A percentile compares a stretch with the other conserved stretches of the same genome.
Evolutionary conservation across 495 filamentous ascomycete species (phyloP).

Genomic region (Aspergillus heteromorphus): DNA sequence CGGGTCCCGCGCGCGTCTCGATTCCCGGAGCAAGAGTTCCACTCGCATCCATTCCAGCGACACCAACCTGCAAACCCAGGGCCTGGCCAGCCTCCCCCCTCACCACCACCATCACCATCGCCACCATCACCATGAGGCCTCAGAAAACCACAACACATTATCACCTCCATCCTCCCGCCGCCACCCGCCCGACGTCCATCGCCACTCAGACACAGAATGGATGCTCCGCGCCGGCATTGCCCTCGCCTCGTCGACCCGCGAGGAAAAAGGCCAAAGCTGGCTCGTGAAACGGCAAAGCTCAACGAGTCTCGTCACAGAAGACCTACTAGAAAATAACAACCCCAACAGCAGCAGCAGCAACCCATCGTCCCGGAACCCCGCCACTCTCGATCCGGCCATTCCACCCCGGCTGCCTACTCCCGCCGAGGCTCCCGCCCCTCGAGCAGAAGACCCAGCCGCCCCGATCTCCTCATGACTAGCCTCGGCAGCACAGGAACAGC

Average conservation of each 20-base stretch:
- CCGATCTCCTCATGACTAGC: slow-evolving; percentile 35
- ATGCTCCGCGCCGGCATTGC: slow-evolving; percentile 66
- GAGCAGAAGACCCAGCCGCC: slow-evolving; percentile 32
- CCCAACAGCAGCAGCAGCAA: neutral
- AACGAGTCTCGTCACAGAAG: slow-evolving; percentile 56
- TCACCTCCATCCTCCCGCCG: slow-evolving; percentile 7
- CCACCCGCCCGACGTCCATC: slow-evolving; percentile 5
- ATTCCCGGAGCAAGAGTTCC: slow-evolving; percentile 36
- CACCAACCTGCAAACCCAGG: slow-evolving; percentile 28
- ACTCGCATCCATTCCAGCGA: slow-evolving; percentile 30
- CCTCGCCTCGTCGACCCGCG: slow-evolving; percentile 63
- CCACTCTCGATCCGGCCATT: slow-evolving; percentile 32
- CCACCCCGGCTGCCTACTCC: slow-evolving; percentile 31
- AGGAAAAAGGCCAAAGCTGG: slow-evolving; percentile 78
- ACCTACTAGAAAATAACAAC: slow-evolving; percentile 29
- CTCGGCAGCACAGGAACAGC: slow-evolving; percentile 8
- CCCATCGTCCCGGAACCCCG: slow-evolving; percentile 5
- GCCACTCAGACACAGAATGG: slow-evolving; percentile 59
- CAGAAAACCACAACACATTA: slow-evolving; percentile 12
- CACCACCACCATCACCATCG: slow-evolving; percentile 17
- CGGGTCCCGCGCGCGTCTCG: slow-evolving; percentile 36
- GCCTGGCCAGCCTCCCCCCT: slow-evolving; percentile 20
- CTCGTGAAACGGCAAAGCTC: slow-evolving; percentile 65
- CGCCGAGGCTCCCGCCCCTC: slow-evolving; percentile 24
- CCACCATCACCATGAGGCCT: slow-evolving; percentile 7